Conservation (phyloP, 768 basidiomycete species). For the Jaapia argillacea region DNA sequence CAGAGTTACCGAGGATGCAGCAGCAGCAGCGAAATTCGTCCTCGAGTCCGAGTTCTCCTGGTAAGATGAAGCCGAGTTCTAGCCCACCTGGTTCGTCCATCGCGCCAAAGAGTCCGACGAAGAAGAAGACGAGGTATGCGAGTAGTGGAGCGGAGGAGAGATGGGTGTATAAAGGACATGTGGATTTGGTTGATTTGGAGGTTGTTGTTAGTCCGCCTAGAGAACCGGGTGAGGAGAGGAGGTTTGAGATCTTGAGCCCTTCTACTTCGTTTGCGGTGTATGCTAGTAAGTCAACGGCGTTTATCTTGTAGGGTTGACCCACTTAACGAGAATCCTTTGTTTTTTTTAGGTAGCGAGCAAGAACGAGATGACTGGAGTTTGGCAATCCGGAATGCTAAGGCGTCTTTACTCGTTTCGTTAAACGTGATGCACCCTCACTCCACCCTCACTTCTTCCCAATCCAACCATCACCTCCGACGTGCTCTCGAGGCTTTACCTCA, state of each 20-base stretch:
- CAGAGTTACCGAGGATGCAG: slow-evolving; percentile 30
- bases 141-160: slow-evolving; percentile 42
- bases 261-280: slow-evolving; percentile 70
- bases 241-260: slow-evolving; percentile 70
- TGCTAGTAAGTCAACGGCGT: slow-evolving; percentile 34
- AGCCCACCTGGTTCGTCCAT: slow-evolving; percentile 13
- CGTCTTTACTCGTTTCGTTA: slow-evolving; percentile 56
- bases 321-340: slow-evolving; percentile 3
- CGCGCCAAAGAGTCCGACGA: slow-evolving; percentile 13
- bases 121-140: slow-evolving; percentile 18
- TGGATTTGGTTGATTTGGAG: slow-evolving; percentile 66
- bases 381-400: slow-evolving; percentile 61
- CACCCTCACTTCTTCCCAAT: slow-evolving; percentile 69
- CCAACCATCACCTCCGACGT: slow-evolving; percentile 65
- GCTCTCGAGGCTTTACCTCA: slow-evolving; percentile 68
- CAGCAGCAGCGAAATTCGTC: slow-evolving; percentile 12
- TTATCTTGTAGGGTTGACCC: neutral
- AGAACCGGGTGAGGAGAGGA: slow-evolving; percentile 40
- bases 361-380: slow-evolving; percentile 59
- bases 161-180: slow-evolving; percentile 66
- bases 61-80: slow-evolving; percentile 5
- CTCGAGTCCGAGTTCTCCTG: slow-evolving; percentile 9
- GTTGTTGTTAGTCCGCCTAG: slow-evolving; percentile 45
- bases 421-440: slow-evolving; percentile 70
- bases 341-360: slow-evolving; percentile 33